These are phyloP conservation scores for Nemania serpens DNA, from an alignment of 2,329 filamentous ascomycete genomes.

Conservation along the genomic window DNA sequence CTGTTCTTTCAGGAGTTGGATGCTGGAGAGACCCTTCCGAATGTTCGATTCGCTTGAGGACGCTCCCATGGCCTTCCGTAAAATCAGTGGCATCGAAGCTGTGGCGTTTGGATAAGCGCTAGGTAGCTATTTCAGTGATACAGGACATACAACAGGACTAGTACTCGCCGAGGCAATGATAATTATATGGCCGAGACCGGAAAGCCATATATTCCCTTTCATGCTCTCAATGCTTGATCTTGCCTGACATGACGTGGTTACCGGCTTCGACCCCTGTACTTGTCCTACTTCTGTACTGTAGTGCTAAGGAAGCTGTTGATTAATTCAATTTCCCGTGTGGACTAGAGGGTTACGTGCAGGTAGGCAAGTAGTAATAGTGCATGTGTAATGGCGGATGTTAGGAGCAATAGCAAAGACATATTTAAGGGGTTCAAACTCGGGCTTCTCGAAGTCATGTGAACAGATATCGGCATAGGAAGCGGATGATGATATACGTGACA, in stretches of 20 bases:
- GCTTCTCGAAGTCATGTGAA: not conserved
- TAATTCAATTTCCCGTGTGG: not conserved
- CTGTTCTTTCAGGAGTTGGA: conserved; percentile 3
- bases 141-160: not conserved
- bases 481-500: too few species aligned
- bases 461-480: too few species aligned
- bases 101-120: not conserved
- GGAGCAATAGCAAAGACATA: not conserved
- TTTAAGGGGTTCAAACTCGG: not conserved
- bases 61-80: not conserved
- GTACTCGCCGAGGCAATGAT: not conserved
- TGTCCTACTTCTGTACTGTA: not conserved
- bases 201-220: not conserved
- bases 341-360: not conserved
- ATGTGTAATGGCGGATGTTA: conserved; percentile 10
- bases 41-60: not conserved
- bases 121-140: not conserved
- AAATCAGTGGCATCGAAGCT: not conserved
- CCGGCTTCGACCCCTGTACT: not conserved
- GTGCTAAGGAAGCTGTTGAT: too few species aligned
- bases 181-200: not conserved
- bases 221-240: not conserved
- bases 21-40: not conserved
- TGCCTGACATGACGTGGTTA: not conserved
- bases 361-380: not conserved